Base-by-base conservation (phyloP, 2,329 filamentous ascomycete genomes). In the Arachnopeziza araneosa region DNA sequence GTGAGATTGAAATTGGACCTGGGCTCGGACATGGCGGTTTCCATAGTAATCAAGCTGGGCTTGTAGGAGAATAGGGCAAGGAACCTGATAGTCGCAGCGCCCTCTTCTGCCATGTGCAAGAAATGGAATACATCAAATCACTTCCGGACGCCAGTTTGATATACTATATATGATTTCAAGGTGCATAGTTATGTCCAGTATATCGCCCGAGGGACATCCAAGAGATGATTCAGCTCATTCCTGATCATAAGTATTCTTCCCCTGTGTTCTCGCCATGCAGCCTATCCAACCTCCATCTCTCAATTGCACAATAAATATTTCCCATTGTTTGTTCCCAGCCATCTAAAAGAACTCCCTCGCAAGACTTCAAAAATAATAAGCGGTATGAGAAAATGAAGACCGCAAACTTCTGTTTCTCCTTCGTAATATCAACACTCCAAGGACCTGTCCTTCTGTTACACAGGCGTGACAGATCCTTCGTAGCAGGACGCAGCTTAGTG, bases 261-360 rank as follows among this genome's bases (percentile, higher is more conserved):
- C 17, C 36, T 44, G 6, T 19, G 12, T 44, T 44, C 36, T 44
- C 4, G 36, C 10, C 17, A 14, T 44, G 36, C 36, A 44, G 17
- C 17, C 10, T 44, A 44, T 14, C 36, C 36, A 12, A 44, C 36
- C 36, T 14, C n/a, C n/a, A n/a, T 44, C 5, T 44, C 36, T 44
- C 12, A 44, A 14, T 44, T 44, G 12, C 36, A 44, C 6, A 44
- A 44, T 44, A 44, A 44, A 44, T 44, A 12, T 44, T 32, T 14
- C 36, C 36, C 36, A 44, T 8, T 44, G 17, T 44, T 44, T 44
- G 36, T 44, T 30, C 36, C 50, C 54, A 54, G 50, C 54, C 54
- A 53, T 60, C 58, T 60, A 60, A 54, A 54, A 24, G 52, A 56
- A 60, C 54, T 53, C 58, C 54, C 32, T 54, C 23, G 54, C 54